These are phyloP conservation scores for Yamadazyma friedrichii DNA, from an alignment of 1,139 yeast genomes.

Conservation along the genomic window DNA sequence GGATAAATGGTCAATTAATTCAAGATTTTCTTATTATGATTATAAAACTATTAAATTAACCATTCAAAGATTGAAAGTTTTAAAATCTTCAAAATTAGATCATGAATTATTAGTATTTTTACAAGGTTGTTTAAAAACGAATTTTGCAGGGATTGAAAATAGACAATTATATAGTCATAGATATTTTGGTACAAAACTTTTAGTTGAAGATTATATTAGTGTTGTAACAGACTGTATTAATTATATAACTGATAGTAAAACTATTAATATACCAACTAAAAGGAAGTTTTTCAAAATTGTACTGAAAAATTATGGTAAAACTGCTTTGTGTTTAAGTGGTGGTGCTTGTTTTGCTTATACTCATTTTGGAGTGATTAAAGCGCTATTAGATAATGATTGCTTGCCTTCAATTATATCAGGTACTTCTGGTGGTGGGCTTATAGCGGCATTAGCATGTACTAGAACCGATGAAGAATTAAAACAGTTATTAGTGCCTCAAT, in stretches of 20 bases:
- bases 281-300: slow-evolving; percentile 56
- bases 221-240: slow-evolving; percentile 53
- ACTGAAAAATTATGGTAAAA: slow-evolving; percentile 65
- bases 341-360: slow-evolving; percentile 80
- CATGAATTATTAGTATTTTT: slow-evolving; percentile 54
- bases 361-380: slow-evolving; percentile 76
- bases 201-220: slow-evolving; percentile 55
- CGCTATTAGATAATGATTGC: slow-evolving; percentile 62
- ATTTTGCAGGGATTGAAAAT: slow-evolving; percentile 79
- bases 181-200: slow-evolving; percentile 69
- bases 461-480: slow-evolving; percentile 66
- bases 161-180: slow-evolving; percentile 70
- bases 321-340: slow-evolving; percentile 74
- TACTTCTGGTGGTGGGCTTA: slow-evolving; percentile 81
- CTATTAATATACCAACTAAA: slow-evolving; percentile 41
- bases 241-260: slow-evolving; percentile 37
- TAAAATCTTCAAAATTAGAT: slow-evolving; percentile 32
- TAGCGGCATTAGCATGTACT: slow-evolving; percentile 72
- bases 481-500: slow-evolving; percentile 55
- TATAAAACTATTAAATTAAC: slow-evolving; percentile 57
- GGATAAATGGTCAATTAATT: slow-evolving; percentile 63
- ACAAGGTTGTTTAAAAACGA: slow-evolving; percentile 67
- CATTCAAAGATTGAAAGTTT: slow-evolving; percentile 39
- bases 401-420: slow-evolving; percentile 74
- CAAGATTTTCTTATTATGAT: slow-evolving; percentile 68